Evolutionary conservation across 768 basidiomycete genomes (phyloP).

Genomic region (Infundibulicybe gibba): DNA sequence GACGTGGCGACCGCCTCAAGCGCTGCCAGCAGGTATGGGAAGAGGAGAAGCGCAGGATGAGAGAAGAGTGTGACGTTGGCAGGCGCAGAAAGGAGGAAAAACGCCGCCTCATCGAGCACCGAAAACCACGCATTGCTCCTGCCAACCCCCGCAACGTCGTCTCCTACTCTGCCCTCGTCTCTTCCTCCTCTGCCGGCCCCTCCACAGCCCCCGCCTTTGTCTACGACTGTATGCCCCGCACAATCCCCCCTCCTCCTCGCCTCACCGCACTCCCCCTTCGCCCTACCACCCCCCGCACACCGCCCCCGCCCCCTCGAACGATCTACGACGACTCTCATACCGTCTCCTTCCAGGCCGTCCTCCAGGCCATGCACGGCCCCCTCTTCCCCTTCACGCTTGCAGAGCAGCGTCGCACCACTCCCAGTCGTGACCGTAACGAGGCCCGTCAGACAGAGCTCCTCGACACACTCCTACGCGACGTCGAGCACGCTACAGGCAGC

Average conservation of each 20-base stretch:
- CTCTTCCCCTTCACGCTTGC: slow-evolving; percentile 44
- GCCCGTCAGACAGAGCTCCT: slow-evolving; percentile 31
- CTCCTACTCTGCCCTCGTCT: slow-evolving; percentile 9
- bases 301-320: slow-evolving; percentile 11
- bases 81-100: slow-evolving; percentile 20
- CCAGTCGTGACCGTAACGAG: slow-evolving; percentile 9
- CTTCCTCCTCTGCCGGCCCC: slow-evolving; percentile 4
- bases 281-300: slow-evolving; percentile 37
- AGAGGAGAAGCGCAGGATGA: slow-evolving; percentile 37
- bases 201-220: slow-evolving; percentile 17
- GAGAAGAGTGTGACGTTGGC: slow-evolving; percentile 31
- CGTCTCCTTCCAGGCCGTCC: slow-evolving; percentile 55
- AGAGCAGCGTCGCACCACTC: slow-evolving; percentile 13
- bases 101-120: slow-evolving; percentile 11
- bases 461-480: slow-evolving; percentile 37
- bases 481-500: slow-evolving; percentile 34
- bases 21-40: slow-evolving; percentile 48
- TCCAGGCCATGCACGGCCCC: slow-evolving; percentile 53
- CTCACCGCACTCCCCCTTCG: slow-evolving; percentile 12
- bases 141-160: slow-evolving; percentile 12
- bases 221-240: slow-evolving; percentile 22
- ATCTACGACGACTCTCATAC: slow-evolving; percentile 32
- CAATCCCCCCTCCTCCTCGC: slow-evolving; percentile 4
- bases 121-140: slow-evolving; percentile 14
- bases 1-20: slow-evolving; percentile 35